phyloP scores from a whole-genome alignment of 1,284 basidiomycete species.

The Microbotryomycetes sp. region DNA sequence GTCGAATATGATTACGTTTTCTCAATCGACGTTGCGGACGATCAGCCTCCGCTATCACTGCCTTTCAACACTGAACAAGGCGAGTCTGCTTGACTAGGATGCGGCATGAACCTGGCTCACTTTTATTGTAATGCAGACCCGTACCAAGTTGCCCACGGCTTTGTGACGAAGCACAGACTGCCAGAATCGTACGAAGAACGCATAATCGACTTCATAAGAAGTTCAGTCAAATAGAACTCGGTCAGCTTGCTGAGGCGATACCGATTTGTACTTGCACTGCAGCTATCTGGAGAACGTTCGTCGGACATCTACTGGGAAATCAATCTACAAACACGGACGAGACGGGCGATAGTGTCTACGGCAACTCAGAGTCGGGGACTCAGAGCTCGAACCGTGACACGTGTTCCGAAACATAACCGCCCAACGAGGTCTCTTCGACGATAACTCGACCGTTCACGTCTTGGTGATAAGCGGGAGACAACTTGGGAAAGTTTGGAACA shows the following conservation, averaged over 20 bases:
- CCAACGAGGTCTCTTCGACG: too few species aligned
- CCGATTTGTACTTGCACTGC: too few species aligned
- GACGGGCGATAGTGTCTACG: too few species aligned
- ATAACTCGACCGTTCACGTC: too few species aligned
- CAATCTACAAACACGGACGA: too few species aligned
- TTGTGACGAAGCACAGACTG: conserved; percentile 74
- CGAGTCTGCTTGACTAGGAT: not conserved
- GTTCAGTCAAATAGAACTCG: not conserved
- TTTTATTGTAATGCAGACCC: conserved; percentile 51
- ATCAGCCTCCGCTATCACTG: conserved; percentile 82
- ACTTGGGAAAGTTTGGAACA: not conserved
- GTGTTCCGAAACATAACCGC: too few species aligned
- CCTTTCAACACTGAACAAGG: conserved; percentile 60
- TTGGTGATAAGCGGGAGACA: too few species aligned
- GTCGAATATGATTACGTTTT: conserved; percentile 97
- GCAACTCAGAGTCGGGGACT: too few species aligned
- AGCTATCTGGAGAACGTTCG: too few species aligned
- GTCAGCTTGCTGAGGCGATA: too few species aligned
- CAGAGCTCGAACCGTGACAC: too few species aligned
- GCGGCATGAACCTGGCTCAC: not conserved
- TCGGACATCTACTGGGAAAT: too few species aligned
- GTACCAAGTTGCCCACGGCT: conserved; percentile 76
- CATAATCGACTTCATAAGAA: conserved; percentile 76
- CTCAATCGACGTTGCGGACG: conserved; percentile 92
- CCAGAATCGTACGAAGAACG: conserved; percentile 77